A percentile compares a stretch with the other conserved stretches of the same genome.
Evolutionary conservation across 2,329 filamentous ascomycete species (phyloP).

Genomic region (Paraphoma sp.): DNA sequence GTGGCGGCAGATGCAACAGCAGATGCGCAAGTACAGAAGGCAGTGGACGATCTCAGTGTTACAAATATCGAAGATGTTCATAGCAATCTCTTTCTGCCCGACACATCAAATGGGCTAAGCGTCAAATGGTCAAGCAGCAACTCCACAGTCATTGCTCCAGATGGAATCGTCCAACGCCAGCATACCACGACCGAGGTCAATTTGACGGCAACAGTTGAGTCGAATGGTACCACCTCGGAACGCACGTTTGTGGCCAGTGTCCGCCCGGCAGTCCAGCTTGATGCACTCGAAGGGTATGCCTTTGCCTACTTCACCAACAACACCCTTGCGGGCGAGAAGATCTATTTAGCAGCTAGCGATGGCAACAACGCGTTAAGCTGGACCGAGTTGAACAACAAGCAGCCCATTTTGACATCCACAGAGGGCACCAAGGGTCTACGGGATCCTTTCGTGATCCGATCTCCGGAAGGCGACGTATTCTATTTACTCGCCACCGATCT

Average conservation of each 20-base stretch:
- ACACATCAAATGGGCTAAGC: slow-evolving; percentile 31
- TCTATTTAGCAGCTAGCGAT: slow-evolving; percentile 60
- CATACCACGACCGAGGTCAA: slow-evolving; percentile 34
- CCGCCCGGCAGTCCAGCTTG: slow-evolving; percentile 39
- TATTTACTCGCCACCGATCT: slow-evolving; percentile 61
- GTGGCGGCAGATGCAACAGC: slow-evolving; percentile 1
- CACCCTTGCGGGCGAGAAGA: slow-evolving; percentile 56
- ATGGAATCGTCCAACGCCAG: slow-evolving; percentile 48
- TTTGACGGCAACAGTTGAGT: slow-evolving; percentile 46
- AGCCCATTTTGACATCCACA: slow-evolving; percentile 55
- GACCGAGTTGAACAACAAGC: slow-evolving; percentile 57
- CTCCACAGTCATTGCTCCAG: slow-evolving; percentile 40
- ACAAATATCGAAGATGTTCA: slow-evolving; percentile 48
- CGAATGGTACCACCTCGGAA: slow-evolving; percentile 19
- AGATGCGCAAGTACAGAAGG: slow-evolving; percentile 12
- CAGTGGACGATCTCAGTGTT: slow-evolving; percentile 20
- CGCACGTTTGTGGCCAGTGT: slow-evolving; percentile 47
- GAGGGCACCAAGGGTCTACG: slow-evolving; percentile 59
- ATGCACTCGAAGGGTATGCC: slow-evolving; percentile 54
- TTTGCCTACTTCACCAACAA: slow-evolving; percentile 62
- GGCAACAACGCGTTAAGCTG: slow-evolving; percentile 61
- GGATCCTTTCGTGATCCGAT: slow-evolving; percentile 62
- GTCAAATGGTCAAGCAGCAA: slow-evolving; percentile 50
- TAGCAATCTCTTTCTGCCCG: slow-evolving; percentile 49
- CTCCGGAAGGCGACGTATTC: slow-evolving; percentile 59